phyloP scores from a whole-genome alignment of 2,329 filamentous ascomycete genomes.

The Calonectria multiphialidica region DNA sequence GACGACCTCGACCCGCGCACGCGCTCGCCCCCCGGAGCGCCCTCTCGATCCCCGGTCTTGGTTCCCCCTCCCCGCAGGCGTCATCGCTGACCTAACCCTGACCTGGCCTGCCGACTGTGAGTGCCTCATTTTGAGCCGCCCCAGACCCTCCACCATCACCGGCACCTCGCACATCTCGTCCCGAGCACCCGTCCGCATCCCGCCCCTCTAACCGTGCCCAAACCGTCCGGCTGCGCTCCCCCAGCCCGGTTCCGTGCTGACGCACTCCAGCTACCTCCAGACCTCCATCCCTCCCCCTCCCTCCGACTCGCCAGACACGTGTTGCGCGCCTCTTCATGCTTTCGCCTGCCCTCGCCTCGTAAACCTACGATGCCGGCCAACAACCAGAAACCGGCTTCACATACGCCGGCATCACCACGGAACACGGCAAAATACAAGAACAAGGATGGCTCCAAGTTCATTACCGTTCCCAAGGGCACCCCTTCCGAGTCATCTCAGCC shows the following conservation, averaged over 20 bases:
- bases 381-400: conserved; percentile 62
- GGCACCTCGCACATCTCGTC: conserved; percentile 20
- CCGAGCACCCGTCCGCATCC: conserved; percentile 32
- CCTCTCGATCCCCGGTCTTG: conserved; percentile 31
- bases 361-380: conserved; percentile 64
- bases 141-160: conserved; percentile 44
- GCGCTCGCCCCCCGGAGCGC: conserved; percentile 28
- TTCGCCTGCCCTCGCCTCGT: conserved; percentile 49
- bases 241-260: conserved; percentile 35
- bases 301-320: conserved; percentile 43
- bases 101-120: conserved; percentile 47
- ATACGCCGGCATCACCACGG: conserved; percentile 64
- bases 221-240: conserved; percentile 34
- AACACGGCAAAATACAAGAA: conserved; percentile 73
- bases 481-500: conserved; percentile 66
- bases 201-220: conserved; percentile 31
- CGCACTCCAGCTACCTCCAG: conserved; percentile 34
- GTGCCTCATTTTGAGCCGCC: conserved; percentile 53
- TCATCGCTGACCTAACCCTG: conserved; percentile 56
- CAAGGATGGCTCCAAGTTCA: conserved; percentile 78
- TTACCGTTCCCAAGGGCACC: conserved; percentile 71
- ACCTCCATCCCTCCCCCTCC: conserved; percentile 27
- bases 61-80: conserved; percentile 47
- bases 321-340: conserved; percentile 54
- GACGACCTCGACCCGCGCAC: conserved; percentile 24